Conservation (phyloP, 2,329 filamentous ascomycete genomes). For the Aureobasidium sp. region DNA sequence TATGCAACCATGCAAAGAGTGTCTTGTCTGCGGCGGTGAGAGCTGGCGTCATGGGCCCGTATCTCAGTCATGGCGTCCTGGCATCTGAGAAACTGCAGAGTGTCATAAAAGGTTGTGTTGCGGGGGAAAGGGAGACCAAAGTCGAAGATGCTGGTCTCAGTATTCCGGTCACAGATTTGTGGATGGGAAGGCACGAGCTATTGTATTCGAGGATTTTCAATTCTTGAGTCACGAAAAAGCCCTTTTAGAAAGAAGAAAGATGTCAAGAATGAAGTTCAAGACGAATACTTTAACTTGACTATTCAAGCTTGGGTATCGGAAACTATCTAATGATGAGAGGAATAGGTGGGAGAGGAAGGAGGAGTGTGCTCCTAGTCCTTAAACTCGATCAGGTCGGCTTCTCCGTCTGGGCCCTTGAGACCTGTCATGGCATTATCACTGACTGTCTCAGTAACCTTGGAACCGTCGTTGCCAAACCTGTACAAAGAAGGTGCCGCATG, state of each 20-base stretch:
- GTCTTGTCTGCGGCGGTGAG: slow-evolving; percentile 69
- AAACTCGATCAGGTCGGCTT: slow-evolving; percentile 10
- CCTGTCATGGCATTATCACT: slow-evolving; percentile 9
- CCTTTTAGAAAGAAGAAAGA: no score
- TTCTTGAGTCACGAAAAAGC: slow-evolving; percentile 43
- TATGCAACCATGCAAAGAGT: slow-evolving; percentile 70
- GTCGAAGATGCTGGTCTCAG: slow-evolving; percentile 66
- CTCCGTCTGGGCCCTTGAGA: background rate
- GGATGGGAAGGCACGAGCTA: slow-evolving; percentile 75
- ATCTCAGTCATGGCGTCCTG: slow-evolving; percentile 68
- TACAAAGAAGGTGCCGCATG: background rate
- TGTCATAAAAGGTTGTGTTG: slow-evolving; percentile 52
- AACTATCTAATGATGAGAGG: background rate
- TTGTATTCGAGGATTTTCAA: slow-evolving; percentile 84
- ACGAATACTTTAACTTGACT: no score
- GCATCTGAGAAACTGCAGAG: slow-evolving; percentile 53
- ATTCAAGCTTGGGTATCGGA: background rate
- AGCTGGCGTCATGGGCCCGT: slow-evolving; percentile 71
- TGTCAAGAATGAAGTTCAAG: no score
- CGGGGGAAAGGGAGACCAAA: slow-evolving; percentile 50
- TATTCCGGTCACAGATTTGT: slow-evolving; percentile 72
- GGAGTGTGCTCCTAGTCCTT: background rate
- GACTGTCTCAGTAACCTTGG: background rate
- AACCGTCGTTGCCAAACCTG: background rate
- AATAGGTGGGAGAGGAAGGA: background rate